Evolutionary conservation across 2,329 filamentous ascomycete genomes (phyloP), one percentile per base, ranked within the genome.

Genomic region (Exophiala dermatitidis): DNA sequence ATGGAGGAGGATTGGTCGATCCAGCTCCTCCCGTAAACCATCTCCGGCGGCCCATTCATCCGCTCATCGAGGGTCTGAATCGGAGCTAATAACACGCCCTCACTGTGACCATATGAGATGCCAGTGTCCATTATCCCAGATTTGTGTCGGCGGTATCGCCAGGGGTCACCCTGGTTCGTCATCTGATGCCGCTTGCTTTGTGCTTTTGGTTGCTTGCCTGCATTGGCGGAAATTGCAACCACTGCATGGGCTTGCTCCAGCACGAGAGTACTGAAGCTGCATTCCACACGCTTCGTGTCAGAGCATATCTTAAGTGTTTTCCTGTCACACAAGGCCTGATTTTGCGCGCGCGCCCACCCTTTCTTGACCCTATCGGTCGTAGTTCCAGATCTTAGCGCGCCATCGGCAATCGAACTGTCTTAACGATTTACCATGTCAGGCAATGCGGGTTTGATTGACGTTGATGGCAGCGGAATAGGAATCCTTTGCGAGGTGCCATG

Each of bases 321-420:
- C 29, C 31, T 4, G 31, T 31, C 30, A 4, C 30, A 4, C 43
- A 26, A n/a, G n/a, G 36, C n/a, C 33, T 36, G 43, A 52, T 42
- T 12, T 38, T 32, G 34, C 31, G 9, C 47, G 29, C 29, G 44
- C 19, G 6, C 38, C 28, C 31, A 38, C 36, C 36, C 43, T 7
- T 37, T 38, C 28, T 9, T 32, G 38, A 9, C 38, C 9, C 38
- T 41, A 41, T 31, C 10, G 2, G 49, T 41, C 31, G 36, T 58
- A 55, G 56, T 38, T 32, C 46, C 45, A 56, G 56, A 58, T 58
- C 49, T 46, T 58, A 58, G 56, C 49, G 52, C 7, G 19, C 32
- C 9, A 8, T 52, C 51, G 42, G 48, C 45, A 29, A 54, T 54
- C 52, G 46, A 38, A 28, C 37, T 32, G 36, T 38, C 29, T 41